These are phyloP conservation scores for Eucalyptus victrix DNA, from an alignment of 345 rosid genomes.

Conservation along the genomic window DNA sequence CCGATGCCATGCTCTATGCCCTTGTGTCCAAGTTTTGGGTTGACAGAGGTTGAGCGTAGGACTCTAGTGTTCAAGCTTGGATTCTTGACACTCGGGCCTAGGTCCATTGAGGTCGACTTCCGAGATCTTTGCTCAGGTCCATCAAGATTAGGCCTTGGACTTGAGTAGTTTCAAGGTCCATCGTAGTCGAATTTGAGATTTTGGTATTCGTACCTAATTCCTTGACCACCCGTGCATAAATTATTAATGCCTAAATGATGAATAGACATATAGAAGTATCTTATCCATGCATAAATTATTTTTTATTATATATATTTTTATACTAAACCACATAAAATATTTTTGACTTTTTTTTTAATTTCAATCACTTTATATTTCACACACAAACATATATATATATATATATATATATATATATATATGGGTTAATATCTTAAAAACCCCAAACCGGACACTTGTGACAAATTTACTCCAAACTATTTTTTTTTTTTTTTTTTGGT, in stretches of 20 bases:
- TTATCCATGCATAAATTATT: too few species aligned
- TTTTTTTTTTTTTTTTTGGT: too few species aligned
- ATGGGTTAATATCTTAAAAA: too few species aligned
- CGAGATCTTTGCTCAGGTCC: accelerated
- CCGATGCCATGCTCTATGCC: accelerated
- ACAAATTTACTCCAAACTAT: too few species aligned
- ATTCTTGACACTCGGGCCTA: neutral
- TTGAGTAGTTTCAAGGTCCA: accelerated
- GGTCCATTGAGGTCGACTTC: neutral
- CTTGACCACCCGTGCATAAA: accelerated
- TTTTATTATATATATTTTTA: too few species aligned
- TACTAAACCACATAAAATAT: too few species aligned
- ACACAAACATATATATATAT: too few species aligned
- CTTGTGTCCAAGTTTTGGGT: accelerated
- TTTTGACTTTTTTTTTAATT: too few species aligned
- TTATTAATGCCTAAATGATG: too few species aligned
- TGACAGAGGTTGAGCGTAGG: neutral
- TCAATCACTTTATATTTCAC: neutral
- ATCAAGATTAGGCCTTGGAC: accelerated
- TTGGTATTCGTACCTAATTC: accelerated
- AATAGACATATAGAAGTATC: accelerated
- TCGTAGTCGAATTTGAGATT: accelerated
- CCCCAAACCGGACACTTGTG: too few species aligned
- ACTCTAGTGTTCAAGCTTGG: neutral
- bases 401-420: too few species aligned